Evolutionary conservation across 2,329 filamentous ascomycete genomes (phyloP), one percentile per base, ranked within the genome.

Genomic region (Neodidymelliopsis sp.): DNA sequence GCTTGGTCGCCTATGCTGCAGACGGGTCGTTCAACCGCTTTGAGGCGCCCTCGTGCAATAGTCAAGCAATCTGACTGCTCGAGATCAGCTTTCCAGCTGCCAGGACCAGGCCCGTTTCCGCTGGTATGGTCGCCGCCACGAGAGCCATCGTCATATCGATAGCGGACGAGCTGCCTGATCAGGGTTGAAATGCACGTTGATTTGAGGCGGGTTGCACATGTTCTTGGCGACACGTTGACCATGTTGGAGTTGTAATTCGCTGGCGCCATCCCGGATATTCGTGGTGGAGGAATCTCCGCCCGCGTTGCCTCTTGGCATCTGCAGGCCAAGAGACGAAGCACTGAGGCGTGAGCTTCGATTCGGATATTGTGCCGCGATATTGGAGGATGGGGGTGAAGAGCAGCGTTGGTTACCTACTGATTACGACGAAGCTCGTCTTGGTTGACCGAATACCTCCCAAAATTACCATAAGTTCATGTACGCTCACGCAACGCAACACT

Each of bases 21-120:
- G 28, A 20, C 43, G 38, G 53, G 54, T 36, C 45, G 48, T 43
- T 38, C 46, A 43, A 46, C 16, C 31, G 41, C 36, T 16, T 43
- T 43, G 52, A 57, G 57, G 49, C 34, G 53, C 56, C 60, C 64
- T 49, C 65, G 67, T 71, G 66, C 60, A 40, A 65, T 56, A 34
- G 65, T 51, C 35, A 28, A 46, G 53, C 49, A 50, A 56, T 69
- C 55, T 67, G 56, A 71, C 56, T 71, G 66, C 62, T 69, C 56
- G 44, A 61, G 45, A 58, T 44, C 42, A 48, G 39, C 38, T 39
- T 46, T 53, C 57, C 59, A 57, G 44, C 45, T 44, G 53, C 63
- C 58, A 46, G 54, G 53, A 46, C 52, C 45, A 54, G 54, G 42
- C 55, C 41, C 27, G 31, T 49, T 53, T 49, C 56, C 59, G 55